Base-by-base conservation (phyloP, 306 rosid species). In the Acmispon strigosus region DNA sequence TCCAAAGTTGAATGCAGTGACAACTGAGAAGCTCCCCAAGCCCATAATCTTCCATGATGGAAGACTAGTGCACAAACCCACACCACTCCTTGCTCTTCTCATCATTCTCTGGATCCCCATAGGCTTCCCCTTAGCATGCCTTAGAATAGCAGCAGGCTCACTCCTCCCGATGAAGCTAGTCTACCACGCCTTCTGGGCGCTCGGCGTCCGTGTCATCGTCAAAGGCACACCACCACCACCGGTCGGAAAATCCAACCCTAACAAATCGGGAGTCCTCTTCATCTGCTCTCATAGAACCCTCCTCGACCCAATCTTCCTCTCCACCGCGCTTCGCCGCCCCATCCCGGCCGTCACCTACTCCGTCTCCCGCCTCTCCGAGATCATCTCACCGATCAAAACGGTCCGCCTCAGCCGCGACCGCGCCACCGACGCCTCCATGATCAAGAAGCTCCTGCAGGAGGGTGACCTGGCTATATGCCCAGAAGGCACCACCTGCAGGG, bases 31-130 rank as follows among this genome's bases (percentile, higher is more conserved):
- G 75, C 91, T 93, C 0, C 93, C 91, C 6, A 93, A 90, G 65
- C 98, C 96, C 0, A 79, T 93, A 3, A 84, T 93, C 44, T 93
- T 93, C 79, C 96, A 90, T 44, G 97, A 93, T 24, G 98, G 98
- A 2, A 87, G 97, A 2, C 77, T 93, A 0, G 92, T 90, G 2
- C 78, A 82, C 14, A 90, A 88, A 53, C 98, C 96, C 0, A 86
- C 89, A 7, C 97, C 97, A 0, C 72, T 93, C 3, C 17, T 74
- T 10, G 90, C 92, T 1, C 54, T 88, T 1, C 80, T 90, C 44
- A 81, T 81, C 45, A 50, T 90, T 43, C 87, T 93, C 0, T 90
- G 97, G 98, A 75, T 88, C 68, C 97, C 93, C 10, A 57, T 85
- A 43, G 96, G 89, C 2, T 87, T 93, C 57, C 53, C 85, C 42